A percentile compares a stretch with the other conserved stretches of the same genome.
Conservation (phyloP, 805 yeast species). For the Lipomyces sp. region DNA sequence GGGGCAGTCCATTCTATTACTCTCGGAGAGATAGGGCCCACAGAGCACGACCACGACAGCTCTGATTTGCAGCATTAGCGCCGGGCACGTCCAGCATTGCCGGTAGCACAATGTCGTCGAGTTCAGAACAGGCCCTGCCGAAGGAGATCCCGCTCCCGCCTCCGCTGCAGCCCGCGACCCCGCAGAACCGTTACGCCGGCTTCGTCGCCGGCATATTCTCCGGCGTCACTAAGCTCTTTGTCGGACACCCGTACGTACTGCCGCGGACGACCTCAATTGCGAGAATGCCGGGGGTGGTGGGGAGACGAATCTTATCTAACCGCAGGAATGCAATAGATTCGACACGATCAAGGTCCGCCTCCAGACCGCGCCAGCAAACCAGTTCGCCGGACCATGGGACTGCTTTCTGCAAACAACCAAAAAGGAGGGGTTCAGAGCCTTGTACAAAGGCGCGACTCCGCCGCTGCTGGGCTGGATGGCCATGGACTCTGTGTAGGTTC, state of each 20-base stretch:
- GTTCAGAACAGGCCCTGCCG: neutral
- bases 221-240: constrained; percentile 81
- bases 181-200: constrained; percentile 43
- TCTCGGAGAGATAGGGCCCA: too few species aligned
- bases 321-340: constrained; percentile 40
- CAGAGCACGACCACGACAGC: too few species aligned
- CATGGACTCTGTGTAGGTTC: constrained; percentile 69
- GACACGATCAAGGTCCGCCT: constrained; percentile 86
- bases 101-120: neutral
- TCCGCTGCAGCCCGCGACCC: constrained; percentile 22
- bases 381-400: constrained; percentile 78
- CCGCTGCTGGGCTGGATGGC: constrained; percentile 91
- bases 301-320: neutral
- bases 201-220: constrained; percentile 86
- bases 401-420: constrained; percentile 68
- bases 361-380: constrained; percentile 67
- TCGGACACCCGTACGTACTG: constrained; percentile 67
- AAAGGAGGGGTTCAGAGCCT: constrained; percentile 74
- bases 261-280: neutral
- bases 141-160: constrained; percentile 21
- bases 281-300: neutral
- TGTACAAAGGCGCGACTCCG: constrained; percentile 89
- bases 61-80: too few species aligned
- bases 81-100: too few species aligned
- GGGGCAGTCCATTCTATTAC: too few species aligned